phyloP scores from a whole-genome alignment of 2,329 filamentous ascomycete genomes.

The Chaetomiaceae sp. region DNA sequence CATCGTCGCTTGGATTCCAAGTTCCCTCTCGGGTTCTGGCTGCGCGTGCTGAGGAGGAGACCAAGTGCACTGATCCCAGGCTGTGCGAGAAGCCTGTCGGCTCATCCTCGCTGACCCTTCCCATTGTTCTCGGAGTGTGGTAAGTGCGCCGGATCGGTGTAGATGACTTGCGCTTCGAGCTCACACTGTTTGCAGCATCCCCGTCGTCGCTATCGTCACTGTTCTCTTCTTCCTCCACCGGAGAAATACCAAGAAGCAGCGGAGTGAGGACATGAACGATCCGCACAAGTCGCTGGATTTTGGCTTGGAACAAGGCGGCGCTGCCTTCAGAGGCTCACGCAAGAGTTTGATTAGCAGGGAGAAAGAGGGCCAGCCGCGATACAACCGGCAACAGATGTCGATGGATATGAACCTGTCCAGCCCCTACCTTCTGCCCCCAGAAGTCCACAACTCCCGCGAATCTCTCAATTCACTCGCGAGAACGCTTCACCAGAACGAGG shows the following conservation, averaged over 20 bases:
- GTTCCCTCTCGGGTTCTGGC: slow-evolving; percentile 19
- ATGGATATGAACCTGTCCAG: slow-evolving; percentile 73
- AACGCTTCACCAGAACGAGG: slow-evolving; percentile 68
- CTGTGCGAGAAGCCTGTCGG: slow-evolving; percentile 58
- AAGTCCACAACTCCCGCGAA: slow-evolving; percentile 72
- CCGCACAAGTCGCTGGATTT: slow-evolving; percentile 92
- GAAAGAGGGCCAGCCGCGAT: slow-evolving; percentile 44
- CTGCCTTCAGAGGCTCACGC: slow-evolving; percentile 40
- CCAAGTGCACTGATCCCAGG: slow-evolving; percentile 31
- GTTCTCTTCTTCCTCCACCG: slow-evolving; percentile 75
- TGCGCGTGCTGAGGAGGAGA: slow-evolving; percentile 16
- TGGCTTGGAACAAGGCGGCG: slow-evolving; percentile 59
- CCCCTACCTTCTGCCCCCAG: slow-evolving; percentile 90
- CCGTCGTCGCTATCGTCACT: slow-evolving; percentile 61
- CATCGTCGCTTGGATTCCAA: slow-evolving; percentile 16
- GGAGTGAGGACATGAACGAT: slow-evolving; percentile 75
- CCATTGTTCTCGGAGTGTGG: slow-evolving; percentile 66
- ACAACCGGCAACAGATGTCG: slow-evolving; percentile 53
- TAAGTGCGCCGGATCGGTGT: slow-evolving; percentile 44
- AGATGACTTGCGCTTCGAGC: slow-evolving; percentile 3
- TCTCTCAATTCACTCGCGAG: slow-evolving; percentile 83
- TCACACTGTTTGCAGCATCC: slow-evolving; percentile 56
- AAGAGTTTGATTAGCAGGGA: slow-evolving; percentile 51
- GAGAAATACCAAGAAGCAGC: slow-evolving; percentile 66
- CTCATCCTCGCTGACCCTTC: slow-evolving; percentile 52